Base-by-base conservation (phyloP, 352 stramenopile species). In the Thalassiosira pacifica region DNA sequence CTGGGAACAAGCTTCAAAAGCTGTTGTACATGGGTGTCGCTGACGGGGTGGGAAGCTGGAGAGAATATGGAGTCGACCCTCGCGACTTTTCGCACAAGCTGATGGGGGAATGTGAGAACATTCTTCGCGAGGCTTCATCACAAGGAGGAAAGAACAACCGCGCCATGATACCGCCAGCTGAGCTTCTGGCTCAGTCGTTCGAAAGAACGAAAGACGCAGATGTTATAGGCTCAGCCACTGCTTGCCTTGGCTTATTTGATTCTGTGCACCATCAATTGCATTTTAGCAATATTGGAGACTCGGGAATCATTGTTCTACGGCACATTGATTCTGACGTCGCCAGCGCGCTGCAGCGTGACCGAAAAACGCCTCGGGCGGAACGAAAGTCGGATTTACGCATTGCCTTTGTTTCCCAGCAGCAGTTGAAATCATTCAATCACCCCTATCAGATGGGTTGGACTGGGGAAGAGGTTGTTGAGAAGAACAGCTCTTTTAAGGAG, bases 381-480 rank as follows among this genome's bases (percentile, higher is more conserved):
- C 59, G 87, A 48, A 94, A 89, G 3, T 94, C 88, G 32, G 93
- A 96, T 89, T 86, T 97, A 59, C 70, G 88, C 37, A 88, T 96
- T 29, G 93, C 95, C 29, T 99, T 99, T 89, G 96, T 98, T 13
- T 98, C 96, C 13, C 96, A 98, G 61, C 97, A 99, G 86, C 97
- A 99, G 82, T 91, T 99, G 10, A 95, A 97, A 70, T 98, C 97
- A 57, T 99, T 99, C 91, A 99, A 99, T 85, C 97, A 98, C 64
- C 97, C 97, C 5, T 99, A 98, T 91, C 97, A 99, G 80, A 83
- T 98, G 24, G 95, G 95, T n/a, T 96, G 92, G 91, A 95, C 88
- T 19, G 93, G 91, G 59, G 86, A 95, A 76, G 90, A 94, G 83
- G 61, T 90, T 59, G 69, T 72, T 19, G 79, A 88, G 32, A 91